Base-by-base conservation (phyloP, 345 rosid genomes). In the Citrus trifoliata region DNA sequence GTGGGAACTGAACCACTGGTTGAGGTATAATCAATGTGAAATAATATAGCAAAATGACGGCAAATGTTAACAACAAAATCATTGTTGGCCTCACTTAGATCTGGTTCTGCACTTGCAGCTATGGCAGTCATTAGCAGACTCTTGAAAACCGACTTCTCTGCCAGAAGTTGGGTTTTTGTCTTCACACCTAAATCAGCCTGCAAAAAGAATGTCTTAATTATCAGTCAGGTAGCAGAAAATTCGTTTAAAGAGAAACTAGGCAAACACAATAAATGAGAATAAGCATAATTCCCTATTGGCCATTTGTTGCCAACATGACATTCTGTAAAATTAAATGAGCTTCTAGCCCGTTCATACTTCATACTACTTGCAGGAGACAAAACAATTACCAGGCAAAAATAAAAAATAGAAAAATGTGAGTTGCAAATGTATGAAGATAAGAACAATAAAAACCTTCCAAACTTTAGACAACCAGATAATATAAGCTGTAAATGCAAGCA, bases 161-260 rank as follows among this genome's bases (percentile, higher is more conserved):
- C 99, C 91, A 94, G 85, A 75, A 96, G 94, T 82, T 96, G 99
- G 75, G 99, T 94, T 92, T 96, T 96, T 27, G 99, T 96, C 92
- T 96, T 96, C 74, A 96, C 99, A 77, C 99, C 99, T 72, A 94
- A 84, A 80, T 96, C 99, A 70, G 93, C 95, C 99, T 96, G 95
- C 84, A 75, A 82, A 13, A 81, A 79, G 21, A 35, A 63, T 27
- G 32, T 9, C 72, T 21, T 40, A 40, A 58, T n/a, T 56, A 48
- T 80, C 66, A 69, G 46, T 73, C 71, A 64, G 18, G 70, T 64
- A 42, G 42, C 67, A 35, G 63, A 63, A 48, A 4, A 30, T 55
- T n/a, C n/a, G 19, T 25, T n/a, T 18, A 38, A 61, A 63, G 56
- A 18, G 48, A 73, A 56, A 55, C 37, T 60, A 58, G 53, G 59